phyloP scores from a whole-genome alignment of 805 yeast genomes.

The Ogataea thermomethanolica region DNA sequence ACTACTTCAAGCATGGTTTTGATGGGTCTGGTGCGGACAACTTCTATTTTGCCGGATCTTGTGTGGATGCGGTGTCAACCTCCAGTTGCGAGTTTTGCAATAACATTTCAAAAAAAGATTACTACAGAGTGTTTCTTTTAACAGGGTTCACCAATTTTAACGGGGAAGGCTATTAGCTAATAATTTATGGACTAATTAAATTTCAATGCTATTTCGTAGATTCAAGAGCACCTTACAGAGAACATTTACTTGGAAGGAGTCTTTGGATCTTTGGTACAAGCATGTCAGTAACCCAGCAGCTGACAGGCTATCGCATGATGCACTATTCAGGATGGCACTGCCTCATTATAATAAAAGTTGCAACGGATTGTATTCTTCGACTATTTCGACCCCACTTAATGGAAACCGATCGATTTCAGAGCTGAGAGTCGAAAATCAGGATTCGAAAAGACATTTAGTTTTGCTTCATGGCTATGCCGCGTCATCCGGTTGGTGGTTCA shows the following conservation, averaged over 20 bases:
- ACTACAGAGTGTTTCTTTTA: constrained; percentile 55
- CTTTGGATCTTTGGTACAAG: constrained; percentile 26
- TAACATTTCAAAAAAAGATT: constrained; percentile 61
- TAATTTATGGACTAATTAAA: constrained; percentile 4
- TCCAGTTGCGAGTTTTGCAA: constrained; percentile 85
- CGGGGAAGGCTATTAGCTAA: constrained; percentile 59
- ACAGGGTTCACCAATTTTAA: constrained; percentile 75
- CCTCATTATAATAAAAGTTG: constrained; percentile 26
- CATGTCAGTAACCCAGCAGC: constrained; percentile 16
- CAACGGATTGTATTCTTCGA: constrained; percentile 17
- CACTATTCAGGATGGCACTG: constrained; percentile 18
- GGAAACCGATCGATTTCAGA: background rate
- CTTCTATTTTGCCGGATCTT: constrained; percentile 78
- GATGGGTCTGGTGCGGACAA: constrained; percentile 85
- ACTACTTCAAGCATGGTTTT: constrained; percentile 57
- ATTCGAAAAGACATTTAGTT: constrained; percentile 37
- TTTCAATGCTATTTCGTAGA: background rate
- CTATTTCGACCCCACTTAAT: constrained; percentile 10
- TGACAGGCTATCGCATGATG: constrained; percentile 26
- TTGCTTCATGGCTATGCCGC: constrained; percentile 60
- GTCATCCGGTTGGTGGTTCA: constrained; percentile 52
- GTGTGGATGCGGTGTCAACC: constrained; percentile 79
- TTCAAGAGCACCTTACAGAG: constrained; percentile 5
- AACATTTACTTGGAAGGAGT: constrained; percentile 16
- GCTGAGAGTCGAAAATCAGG: background rate